These are phyloP conservation scores for Phytopythium vexans DNA, from an alignment of 352 stramenopile genomes.

Conservation along the genomic window DNA sequence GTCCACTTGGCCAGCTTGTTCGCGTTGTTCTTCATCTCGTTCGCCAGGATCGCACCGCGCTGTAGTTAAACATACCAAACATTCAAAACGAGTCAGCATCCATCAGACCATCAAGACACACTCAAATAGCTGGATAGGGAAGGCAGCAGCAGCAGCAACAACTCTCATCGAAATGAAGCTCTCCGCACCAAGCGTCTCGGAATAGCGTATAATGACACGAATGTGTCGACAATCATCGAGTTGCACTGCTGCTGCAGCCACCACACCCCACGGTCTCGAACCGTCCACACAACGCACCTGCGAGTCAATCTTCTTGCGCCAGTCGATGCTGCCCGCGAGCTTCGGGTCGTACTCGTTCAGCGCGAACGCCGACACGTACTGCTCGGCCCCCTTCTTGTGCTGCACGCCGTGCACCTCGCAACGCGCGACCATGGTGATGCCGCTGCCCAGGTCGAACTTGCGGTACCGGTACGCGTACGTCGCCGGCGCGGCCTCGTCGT, in stretches of 20 bases:
- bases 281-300: slow-evolving; percentile 45
- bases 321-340: slow-evolving; percentile 84
- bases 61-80: slow-evolving; percentile 33
- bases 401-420: slow-evolving; percentile 94
- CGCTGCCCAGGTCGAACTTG: slow-evolving; percentile 92
- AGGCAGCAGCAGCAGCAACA: slow-evolving; percentile 12
- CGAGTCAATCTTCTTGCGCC: slow-evolving; percentile 97
- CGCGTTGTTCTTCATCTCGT: slow-evolving; percentile 99
- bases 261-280: slow-evolving; percentile 9
- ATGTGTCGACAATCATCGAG: slow-evolving; percentile 62
- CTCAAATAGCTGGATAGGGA: slow-evolving; percentile 3
- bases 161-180: slow-evolving; percentile 26
- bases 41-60: slow-evolving; percentile 95
- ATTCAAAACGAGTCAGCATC: slow-evolving; percentile 11
- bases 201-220: slow-evolving; percentile 67
- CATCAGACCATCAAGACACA: neutral
- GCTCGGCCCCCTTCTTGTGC: slow-evolving; percentile 81
- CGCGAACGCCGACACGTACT: slow-evolving; percentile 94
- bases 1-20: slow-evolving; percentile 99
- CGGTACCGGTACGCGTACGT: slow-evolving; percentile 97
- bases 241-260: slow-evolving; percentile 14
- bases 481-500: slow-evolving; percentile 91
- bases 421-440: slow-evolving; percentile 89
- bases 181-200: slow-evolving; percentile 46
- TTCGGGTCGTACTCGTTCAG: slow-evolving; percentile 98